Evolutionary conservation across 257 asterid genomes (phyloP), one percentile per base, ranked within the genome.

Genomic region (Gentiana straminea): DNA sequence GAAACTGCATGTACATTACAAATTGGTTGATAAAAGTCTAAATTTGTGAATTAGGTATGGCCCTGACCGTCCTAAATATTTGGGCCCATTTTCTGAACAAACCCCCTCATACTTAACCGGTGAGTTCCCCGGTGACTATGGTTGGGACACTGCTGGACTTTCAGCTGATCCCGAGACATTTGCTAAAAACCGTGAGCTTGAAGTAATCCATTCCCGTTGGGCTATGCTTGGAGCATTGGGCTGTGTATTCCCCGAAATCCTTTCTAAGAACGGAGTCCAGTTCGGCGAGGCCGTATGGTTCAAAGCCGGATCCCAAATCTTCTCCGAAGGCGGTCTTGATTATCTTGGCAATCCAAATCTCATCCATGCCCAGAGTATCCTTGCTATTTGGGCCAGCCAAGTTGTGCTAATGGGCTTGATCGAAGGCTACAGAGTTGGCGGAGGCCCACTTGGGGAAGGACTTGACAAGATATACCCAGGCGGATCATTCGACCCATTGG

Each of bases 161-260:
- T 89, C 95, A 0, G 97, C 95, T 1, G 95, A 89, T 12, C 97
- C 97, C 0, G 94, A 89, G 64, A 89, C 97, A 1, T 89, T 86
- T 15, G 93, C 94, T 9, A 81, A 77, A 74, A 89, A 86, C 77
- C 83, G 97, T 0, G 97, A 89, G 64, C 94, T 86, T 0, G 95
- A 89, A 49, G 97, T 84, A 64, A 89, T 89, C 76, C 97, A 86
- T 68, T 61, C 64, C 53, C 71, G 97, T 0, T 89, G 97, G 97
- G 97, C 97, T 55, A 89, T 89, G 97, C 93, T 89, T 5, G 95
- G 97, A 0, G 93, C 97, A 4, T 55, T 89, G 69, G 97, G 97
- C 13, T 86, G 95, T 49, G 81, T 86, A 36, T 81, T 82, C 73
- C 97, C 97, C 0, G 97, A 89, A 51, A n/a, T 89, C 51, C 95